Evolutionary conservation across 768 basidiomycete genomes (phyloP).

Genomic region (Amanita thiersii): DNA sequence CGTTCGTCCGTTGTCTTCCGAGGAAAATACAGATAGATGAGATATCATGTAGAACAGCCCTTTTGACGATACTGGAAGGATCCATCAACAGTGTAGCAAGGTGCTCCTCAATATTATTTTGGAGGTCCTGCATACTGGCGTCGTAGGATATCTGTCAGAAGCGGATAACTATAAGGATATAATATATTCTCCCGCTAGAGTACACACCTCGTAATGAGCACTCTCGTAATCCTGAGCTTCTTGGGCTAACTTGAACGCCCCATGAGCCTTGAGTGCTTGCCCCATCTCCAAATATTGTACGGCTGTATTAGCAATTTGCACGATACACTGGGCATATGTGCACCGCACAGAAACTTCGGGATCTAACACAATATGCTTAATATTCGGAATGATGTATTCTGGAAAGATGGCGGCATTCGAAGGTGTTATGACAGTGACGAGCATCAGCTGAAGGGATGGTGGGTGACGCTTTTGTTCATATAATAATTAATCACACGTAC

Average conservation of each 20-base stretch:
- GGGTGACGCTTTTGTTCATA: neutral
- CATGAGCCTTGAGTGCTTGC: slow-evolving; percentile 82
- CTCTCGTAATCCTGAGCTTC: slow-evolving; percentile 71
- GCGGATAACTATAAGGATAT: neutral
- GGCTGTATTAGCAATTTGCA: slow-evolving; percentile 78
- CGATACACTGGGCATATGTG: slow-evolving; percentile 80
- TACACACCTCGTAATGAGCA: slow-evolving; percentile 68
- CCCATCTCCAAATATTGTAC: slow-evolving; percentile 89
- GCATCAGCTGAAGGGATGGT: slow-evolving; percentile 21
- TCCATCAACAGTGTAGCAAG: slow-evolving; percentile 84
- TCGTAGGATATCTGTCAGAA: slow-evolving; percentile 79
- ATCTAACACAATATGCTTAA: slow-evolving; percentile 75
- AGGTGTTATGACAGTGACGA: slow-evolving; percentile 79
- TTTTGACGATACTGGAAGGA: slow-evolving; percentile 81
- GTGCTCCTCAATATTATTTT: slow-evolving; percentile 79
- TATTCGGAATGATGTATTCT: slow-evolving; percentile 92
- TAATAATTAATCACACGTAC: slow-evolving; percentile 34
- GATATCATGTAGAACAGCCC: slow-evolving; percentile 82
- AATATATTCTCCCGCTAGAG: neutral
- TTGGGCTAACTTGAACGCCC: slow-evolving; percentile 53
- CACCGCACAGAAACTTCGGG: slow-evolving; percentile 74
- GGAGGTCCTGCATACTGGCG: slow-evolving; percentile 76
- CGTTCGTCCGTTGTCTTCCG: slow-evolving; percentile 88
- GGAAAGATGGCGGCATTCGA: slow-evolving; percentile 78
- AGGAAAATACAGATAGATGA: slow-evolving; percentile 89